Evolutionary conservation across 495 filamentous ascomycete genomes (phyloP), one percentile per base, ranked within the genome.

Genomic region (Penicillium longicatenatum): DNA sequence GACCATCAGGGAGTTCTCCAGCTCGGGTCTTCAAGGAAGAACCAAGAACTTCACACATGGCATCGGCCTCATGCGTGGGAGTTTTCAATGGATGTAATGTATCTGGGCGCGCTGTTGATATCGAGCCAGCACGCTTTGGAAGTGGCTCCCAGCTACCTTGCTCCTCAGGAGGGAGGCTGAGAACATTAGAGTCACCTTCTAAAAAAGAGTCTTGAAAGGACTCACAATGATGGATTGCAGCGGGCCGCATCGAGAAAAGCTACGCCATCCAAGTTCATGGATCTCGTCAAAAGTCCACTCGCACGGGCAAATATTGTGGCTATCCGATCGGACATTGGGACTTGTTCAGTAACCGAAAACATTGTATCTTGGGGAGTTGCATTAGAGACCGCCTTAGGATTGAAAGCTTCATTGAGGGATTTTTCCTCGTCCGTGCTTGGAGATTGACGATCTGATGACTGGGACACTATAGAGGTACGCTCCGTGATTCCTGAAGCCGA

Each of bases 191-290:
- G 10, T 26, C 1, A 33, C 3, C 21, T 11, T 29, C 4, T 9
- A 26, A 1, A 6, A 7, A 17, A 8, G 17, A 14, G 12, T 16
- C 10, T 2, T 7, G 11, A 19, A 20, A 1, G 11, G 8, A 63
- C 68, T 64, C 6, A 67, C 65, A 66, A 62, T 17, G 64, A 63
- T 31, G 66, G 54, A 35, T 70, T 70, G 10, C 49, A 64, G 5
- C 53, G 68, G 21, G 59, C 55, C 14, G 73, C 72, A 58, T 79
- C 75, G 4, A 76, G 58, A 41, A 78, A 77, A 3, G 67, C 30
- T 1, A 78, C 76, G 7, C 76, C 76, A 46, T 76, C 75, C n/a
- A 77, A 59, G 47, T 73, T 70, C 60, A 78, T 74, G 0, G 76
- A 75, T 1, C 72, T 67, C 16, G 66, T 62, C 11, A 79, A 66